These are phyloP conservation scores for Leccinum variicolor DNA, from an alignment of 768 basidiomycete genomes.

Conservation along the genomic window DNA sequence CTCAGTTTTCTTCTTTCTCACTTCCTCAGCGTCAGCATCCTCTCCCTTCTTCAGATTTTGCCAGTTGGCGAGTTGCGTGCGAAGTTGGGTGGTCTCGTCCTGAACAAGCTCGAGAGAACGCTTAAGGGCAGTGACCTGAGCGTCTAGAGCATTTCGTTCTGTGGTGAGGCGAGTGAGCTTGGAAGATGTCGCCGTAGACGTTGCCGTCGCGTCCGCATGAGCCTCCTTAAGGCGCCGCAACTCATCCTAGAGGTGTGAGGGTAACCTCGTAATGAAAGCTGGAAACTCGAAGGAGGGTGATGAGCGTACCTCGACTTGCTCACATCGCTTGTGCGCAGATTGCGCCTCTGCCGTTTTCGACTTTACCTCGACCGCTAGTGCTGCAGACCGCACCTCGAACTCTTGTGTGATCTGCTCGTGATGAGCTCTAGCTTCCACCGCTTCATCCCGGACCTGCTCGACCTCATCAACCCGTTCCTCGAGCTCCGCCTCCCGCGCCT, in stretches of 20 bases:
- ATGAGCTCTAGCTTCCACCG: conserved; percentile 12
- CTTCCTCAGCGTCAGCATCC: conserved; percentile 52
- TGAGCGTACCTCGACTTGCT: conserved; percentile 42
- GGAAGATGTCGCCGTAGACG: conserved; percentile 42
- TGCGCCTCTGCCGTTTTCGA: conserved; percentile 39
- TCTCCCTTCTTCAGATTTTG: conserved; percentile 63
- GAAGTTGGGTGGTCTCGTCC: conserved; percentile 51
- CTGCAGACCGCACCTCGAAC: conserved; percentile 29
- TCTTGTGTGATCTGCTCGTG: conserved; percentile 29
- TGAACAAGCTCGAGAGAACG: conserved; percentile 56
- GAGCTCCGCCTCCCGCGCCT: conserved; percentile 57
- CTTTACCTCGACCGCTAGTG: conserved; percentile 37
- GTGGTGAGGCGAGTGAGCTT: conserved; percentile 56
- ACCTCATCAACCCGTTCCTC: conserved; percentile 50
- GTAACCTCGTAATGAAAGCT: background rate
- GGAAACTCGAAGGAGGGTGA: background rate
- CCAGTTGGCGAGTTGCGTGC: conserved; percentile 68
- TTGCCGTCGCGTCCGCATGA: conserved; percentile 46
- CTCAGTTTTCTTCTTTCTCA: conserved; percentile 52
- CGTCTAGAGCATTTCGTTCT: conserved; percentile 55
- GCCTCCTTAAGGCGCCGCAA: conserved; percentile 45
- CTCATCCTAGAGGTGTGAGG: conserved; percentile 31
- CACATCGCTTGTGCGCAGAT: conserved; percentile 40
- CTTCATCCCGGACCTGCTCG: conserved; percentile 44
- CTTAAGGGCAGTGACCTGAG: conserved; percentile 52